Base-by-base conservation (phyloP, 2,329 filamentous ascomycete species). In the Magnaporthales sp. region DNA sequence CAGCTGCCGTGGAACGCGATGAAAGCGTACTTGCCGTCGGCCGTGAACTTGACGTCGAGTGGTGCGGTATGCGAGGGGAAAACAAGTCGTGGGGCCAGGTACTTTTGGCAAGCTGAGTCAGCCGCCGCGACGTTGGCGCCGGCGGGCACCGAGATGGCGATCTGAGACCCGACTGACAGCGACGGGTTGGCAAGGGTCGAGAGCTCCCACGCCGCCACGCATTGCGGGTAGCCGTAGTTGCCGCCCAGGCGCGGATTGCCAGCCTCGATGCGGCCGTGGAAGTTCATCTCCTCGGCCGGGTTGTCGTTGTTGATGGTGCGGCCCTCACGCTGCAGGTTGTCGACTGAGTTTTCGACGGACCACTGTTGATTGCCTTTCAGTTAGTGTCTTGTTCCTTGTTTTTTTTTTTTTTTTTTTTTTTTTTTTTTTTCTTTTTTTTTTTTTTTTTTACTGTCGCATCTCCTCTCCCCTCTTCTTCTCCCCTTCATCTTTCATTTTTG, bases 241-340 rank as follows among this genome's bases (percentile, higher is more conserved):
- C 72, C 71, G 8, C 79, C 78, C 61, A 74, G 72, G 15, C 73
- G 69, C 11, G 71, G 24, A 2, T 66, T 63, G 67, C 68, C 68
- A 5, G 69, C 70, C 62, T 72, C 85, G 70, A 66, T 38, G 27
- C 8, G 13, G 7, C 87, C 87, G 62, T 88, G 81, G 74, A 83
- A 89, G 73, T 89, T 89, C 69, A 90, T 73, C 72, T 90, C 85
- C 71, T 90, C 88, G 5, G 83, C 86, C 1, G 87, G 87, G 68
- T 90, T 89, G 70, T 87, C 79, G 64, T 81, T 76, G 68, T 88
- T 84, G 61, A 89, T 80, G 67, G 86, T 83, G 26, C 80, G 72
- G 31, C 81, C 80, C 60, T 79, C 74, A 54, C 86, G 80, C 19
- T 75, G 75, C n/a, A 89, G 76, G 62, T 88, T 74, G 72, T 89